Evolutionary conservation across 805 yeast species (phyloP), one percentile per base, ranked within the genome.

Genomic region (Candida gorgasii): DNA sequence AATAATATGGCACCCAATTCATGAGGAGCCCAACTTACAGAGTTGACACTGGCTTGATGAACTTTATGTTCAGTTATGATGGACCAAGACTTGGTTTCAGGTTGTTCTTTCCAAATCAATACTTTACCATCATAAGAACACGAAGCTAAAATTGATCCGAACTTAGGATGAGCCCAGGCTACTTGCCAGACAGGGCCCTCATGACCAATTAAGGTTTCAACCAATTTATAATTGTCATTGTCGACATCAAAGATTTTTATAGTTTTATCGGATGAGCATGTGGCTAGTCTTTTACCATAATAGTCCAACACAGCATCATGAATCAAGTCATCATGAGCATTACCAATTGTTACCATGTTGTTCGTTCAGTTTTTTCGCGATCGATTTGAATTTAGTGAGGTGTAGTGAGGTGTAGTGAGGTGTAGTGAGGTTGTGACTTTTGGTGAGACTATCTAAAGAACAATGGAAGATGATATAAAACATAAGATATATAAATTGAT

Each of bases 121-220:
- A 88, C 97, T 57, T 86, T 86, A 42, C 99, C 99, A 61, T 93
- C 97, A 59, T 89, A 93, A 1, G 97, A 89, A 54, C 96, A 88
- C 18, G 96, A 85, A 1, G 99, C 99, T 50, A 93, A 74, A 49
- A 92, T 88, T 11, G 89, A 84, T 29, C 99, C 99, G 59, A 92
- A 93, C 63, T 92, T 92, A 23, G 99, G 99, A 62, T 93, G 99
- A 2, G 98, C 98, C 99, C 99, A 93, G 42, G 88, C 80, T 15
- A 89, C 95, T 68, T 92, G 96, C 99, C 99, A 93, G 36, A 93
- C 97, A 9, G 99, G 98, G 24, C 98, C 99, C 49, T 89, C 97
- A 64, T 93, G 99, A 28, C 95, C 97, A 37, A 79, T 74, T 49
- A 93, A 72, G 1, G 98, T 90, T 52, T 89, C 97, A 14, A 85